A percentile compares a stretch with the other conserved stretches of the same genome.
phyloP scores from a whole-genome alignment of 805 yeast species.

The Trichomonascus vanleenenianus region DNA sequence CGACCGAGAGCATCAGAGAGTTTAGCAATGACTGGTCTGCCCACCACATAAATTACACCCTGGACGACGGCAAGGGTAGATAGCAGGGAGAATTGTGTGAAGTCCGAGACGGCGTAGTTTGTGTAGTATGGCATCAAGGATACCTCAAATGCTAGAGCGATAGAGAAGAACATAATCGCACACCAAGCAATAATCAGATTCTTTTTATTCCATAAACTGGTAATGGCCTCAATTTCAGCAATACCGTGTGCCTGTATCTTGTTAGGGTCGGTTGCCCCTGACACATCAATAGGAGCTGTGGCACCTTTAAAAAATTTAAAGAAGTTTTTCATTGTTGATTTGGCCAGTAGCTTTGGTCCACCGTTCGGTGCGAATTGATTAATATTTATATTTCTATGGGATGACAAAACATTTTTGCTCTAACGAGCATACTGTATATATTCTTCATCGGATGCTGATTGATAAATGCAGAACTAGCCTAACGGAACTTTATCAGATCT shows the following conservation, averaged over 20 bases:
- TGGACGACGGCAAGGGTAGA: slow-evolving; percentile 35
- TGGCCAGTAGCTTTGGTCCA: no score
- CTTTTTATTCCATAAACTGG: slow-evolving; percentile 8
- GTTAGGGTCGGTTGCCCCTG: no score
- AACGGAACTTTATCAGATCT: no score
- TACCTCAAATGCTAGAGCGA: slow-evolving; percentile 7
- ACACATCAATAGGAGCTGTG: no score
- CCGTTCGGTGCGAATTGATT: no score
- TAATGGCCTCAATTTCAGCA: slow-evolving; percentile 8
- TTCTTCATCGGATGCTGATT: no score
- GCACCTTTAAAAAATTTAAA: no score
- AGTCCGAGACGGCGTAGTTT: slow-evolving; percentile 36
- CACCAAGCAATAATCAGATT: slow-evolving; percentile 8
- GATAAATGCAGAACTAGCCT: no score
- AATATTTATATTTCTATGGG: no score
- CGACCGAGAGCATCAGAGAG: slow-evolving; percentile 36
- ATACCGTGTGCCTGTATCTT: slow-evolving; percentile 4
- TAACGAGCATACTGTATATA: no score
- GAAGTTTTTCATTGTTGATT: no score
- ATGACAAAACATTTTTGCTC: no score
- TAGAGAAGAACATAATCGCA: slow-evolving; percentile 7
- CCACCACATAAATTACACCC: slow-evolving; percentile 33
- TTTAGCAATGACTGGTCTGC: slow-evolving; percentile 35
- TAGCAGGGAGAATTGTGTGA: slow-evolving; percentile 34
- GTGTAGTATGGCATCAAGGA: slow-evolving; percentile 9